phyloP scores from a whole-genome alignment of 108 stramenopile species.

The Fragilaria crotonensis region DNA sequence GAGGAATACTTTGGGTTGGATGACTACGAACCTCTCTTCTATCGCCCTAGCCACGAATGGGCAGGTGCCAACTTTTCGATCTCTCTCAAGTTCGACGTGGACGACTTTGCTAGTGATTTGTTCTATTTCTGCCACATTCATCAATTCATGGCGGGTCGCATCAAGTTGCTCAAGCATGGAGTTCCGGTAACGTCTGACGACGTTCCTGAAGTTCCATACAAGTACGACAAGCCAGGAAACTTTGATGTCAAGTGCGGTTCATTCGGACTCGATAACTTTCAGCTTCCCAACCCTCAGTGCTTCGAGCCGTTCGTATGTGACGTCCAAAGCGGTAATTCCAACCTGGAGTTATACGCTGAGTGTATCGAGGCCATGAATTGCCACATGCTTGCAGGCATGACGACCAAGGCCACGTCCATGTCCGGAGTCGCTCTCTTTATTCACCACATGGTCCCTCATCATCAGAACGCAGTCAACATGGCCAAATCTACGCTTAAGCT shows the following conservation, averaged over 20 bases:
- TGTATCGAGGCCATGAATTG: constrained; percentile 76
- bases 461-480: constrained; percentile 92
- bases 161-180: constrained; percentile 57
- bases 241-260: constrained; percentile 76
- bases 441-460: constrained; percentile 92
- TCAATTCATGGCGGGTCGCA: constrained; percentile 58
- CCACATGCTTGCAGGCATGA: constrained; percentile 62
- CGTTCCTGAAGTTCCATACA: constrained; percentile 43
- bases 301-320: constrained; percentile 45
- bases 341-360: constrained; percentile 14
- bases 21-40: constrained; percentile 77
- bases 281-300: constrained; percentile 44
- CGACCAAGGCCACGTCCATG: constrained; percentile 18
- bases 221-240: constrained; percentile 29
- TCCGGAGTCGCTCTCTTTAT: constrained; percentile 42
- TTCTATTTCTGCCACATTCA: constrained; percentile 91
- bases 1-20: constrained; percentile 74
- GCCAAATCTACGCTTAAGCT: constrained; percentile 62
- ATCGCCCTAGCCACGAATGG: constrained; percentile 68
- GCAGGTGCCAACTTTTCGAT: constrained; percentile 49
- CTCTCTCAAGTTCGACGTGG: constrained; percentile 19
- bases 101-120: constrained; percentile 50
- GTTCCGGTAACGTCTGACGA: constrained; percentile 18
- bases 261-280: constrained; percentile 35
- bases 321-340: background rate